Evolutionary conservation across 306 rosid genomes (phyloP), one percentile per base, ranked within the genome.

Genomic region (Malus sylvestris): DNA sequence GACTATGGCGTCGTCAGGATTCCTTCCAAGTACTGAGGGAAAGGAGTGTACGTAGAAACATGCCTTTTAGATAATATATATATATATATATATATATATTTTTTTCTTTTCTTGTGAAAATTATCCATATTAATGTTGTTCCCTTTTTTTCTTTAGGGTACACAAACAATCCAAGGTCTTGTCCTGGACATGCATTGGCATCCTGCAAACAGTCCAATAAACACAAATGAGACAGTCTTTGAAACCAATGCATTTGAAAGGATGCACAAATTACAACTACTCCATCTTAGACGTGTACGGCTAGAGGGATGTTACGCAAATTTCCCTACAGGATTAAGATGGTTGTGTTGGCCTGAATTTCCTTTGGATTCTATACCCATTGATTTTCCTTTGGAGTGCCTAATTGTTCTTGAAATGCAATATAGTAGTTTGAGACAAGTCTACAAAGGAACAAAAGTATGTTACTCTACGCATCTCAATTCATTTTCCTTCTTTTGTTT

Each of bases 331-430:
- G 0, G 6, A 52, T 32, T 52, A 35, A 22, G 13, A 22, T 72
- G 76, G 76, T 19, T 72, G 27, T 57, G 66, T 53, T 76, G 79
- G 79, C 30, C 1, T 76, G 44, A 51, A 3, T 76, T 67, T 29
- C 67, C 44, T 67, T 35, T 76, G 35, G 71, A 76, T 18, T 52
- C 40, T 76, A 25, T 76, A 22, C 79, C 79, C 13, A 38, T 5
- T 16, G 22, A 14, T n/a, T 76, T 76, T 35, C 71, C 45, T 53
- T 49, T 55, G 25, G 45, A 4, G 18, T 53, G 52, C 42, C 32
- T 76, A 12, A 25, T 76, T 67, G 73, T 38, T 23, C 61, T 76
- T 67, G 73, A 76, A 30, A 76, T 76, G 79, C 71, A 16, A 19
- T 8, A 67, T 14, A 76, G 58, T 73, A 1, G 30, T 8, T 23